Conservation (phyloP, 306 rosid species). For the Vachellia collinsii region DNA sequence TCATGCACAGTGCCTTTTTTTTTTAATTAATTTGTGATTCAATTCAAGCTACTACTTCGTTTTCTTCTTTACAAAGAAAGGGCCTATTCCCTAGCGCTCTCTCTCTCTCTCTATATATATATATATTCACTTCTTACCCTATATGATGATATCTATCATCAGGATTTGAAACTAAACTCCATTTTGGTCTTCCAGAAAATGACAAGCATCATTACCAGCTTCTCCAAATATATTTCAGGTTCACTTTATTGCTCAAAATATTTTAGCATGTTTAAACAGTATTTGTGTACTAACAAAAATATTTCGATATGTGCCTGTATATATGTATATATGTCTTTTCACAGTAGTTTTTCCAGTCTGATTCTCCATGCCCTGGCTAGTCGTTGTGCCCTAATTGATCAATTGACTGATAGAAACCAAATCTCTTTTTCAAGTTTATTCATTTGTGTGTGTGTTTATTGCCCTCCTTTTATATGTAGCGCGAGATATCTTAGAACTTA, state of each 20-base stretch:
- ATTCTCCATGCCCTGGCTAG: not conserved
- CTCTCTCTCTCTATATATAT: conserved; percentile 9
- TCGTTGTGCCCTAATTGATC: not conserved
- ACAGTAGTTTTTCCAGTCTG: not conserved
- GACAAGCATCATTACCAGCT: not conserved
- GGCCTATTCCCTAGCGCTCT: not conserved
- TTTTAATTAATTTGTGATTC: not conserved
- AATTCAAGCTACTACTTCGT: not conserved
- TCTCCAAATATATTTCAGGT: not conserved
- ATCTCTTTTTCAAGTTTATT: not conserved
- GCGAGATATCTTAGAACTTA: too few relatives aligned
- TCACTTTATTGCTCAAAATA: not conserved
- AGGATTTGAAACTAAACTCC: not conserved
- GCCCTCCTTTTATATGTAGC: too few relatives aligned
- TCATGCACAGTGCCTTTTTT: conserved; percentile 1
- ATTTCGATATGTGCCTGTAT: too few relatives aligned
- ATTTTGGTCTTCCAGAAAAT: conserved; percentile 5
- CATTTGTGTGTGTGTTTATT: not conserved
- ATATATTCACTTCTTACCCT: too few relatives aligned
- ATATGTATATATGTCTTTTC: too few relatives aligned
- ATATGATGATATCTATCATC: not conserved
- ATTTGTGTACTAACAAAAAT: not conserved
- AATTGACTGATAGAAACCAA: not conserved
- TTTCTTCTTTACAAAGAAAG: not conserved
- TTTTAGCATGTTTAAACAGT: not conserved